phyloP scores from a whole-genome alignment of 345 rosid genomes.

The Rhizophora mangle region DNA sequence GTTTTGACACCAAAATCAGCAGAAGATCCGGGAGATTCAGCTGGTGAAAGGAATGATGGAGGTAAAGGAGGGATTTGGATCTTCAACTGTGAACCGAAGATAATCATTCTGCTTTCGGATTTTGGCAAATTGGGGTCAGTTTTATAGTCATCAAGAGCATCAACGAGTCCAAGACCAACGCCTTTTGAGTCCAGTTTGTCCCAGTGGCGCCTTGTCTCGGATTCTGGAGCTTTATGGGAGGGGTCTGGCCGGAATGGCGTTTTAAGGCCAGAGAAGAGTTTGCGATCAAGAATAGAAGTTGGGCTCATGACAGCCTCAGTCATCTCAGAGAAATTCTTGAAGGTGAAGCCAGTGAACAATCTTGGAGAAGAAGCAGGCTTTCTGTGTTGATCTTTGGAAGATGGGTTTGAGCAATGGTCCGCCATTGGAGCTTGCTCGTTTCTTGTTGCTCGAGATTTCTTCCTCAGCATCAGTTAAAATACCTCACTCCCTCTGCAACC shows the following conservation, averaged over 20 bases:
- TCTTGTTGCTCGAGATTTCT: conserved; percentile 33
- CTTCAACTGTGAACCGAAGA: conserved; percentile 78
- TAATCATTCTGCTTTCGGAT: conserved; percentile 50
- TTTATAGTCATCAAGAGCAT: conserved; percentile 47
- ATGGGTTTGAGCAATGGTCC: conserved; percentile 34
- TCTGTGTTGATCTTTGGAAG: conserved; percentile 39
- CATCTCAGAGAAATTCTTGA: conserved; percentile 51
- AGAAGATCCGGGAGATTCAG: conserved; percentile 49
- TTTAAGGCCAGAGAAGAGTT: conserved; percentile 59
- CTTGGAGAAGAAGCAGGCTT: conserved; percentile 60
- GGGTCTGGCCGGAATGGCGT: conserved; percentile 52
- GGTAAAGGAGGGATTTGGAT: conserved; percentile 64
- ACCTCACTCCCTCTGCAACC: conserved; percentile 16
- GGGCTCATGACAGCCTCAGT: conserved; percentile 64
- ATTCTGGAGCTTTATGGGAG: conserved; percentile 36
- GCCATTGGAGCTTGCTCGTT: conserved; percentile 48
- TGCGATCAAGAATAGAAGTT: conserved; percentile 79
- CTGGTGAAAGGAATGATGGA: conserved; percentile 27
- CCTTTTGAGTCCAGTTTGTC: conserved; percentile 52
- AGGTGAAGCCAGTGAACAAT: conserved; percentile 52
- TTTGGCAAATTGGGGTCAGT: conserved; percentile 33
- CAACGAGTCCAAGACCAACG: conserved; percentile 67
- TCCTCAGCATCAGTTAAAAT: conserved; percentile 27
- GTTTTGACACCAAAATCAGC: conserved; percentile 70
- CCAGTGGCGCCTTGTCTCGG: conserved; percentile 36